Base-by-base conservation (phyloP, 164 flowering plant species). In the Macadamia integrifolia region DNA sequence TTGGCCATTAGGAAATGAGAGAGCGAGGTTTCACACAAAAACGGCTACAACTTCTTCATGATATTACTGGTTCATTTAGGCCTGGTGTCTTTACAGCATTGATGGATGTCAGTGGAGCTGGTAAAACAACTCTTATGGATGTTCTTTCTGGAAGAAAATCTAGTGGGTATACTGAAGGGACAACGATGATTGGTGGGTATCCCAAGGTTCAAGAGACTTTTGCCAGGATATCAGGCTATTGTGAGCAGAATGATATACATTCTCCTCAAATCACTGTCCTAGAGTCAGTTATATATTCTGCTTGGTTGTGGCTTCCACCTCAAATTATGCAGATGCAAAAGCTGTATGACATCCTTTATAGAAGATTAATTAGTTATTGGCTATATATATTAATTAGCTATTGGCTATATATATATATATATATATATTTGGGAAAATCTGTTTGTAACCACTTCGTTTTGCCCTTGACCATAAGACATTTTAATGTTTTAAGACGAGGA, bases 31-130 rank as follows among this genome's bases (percentile, higher is more conserved):
- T 80, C 62, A 52, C 74, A 7, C 61, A 82, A 68, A 88, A 81
- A 73, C 84, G 75, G 64, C 82, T 92, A 60, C 86, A 80, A 58
- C 91, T 92, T 69, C 89, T 92, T 48, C 55, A 55, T 43, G 87
- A 86, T 69, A 76, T 90, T 42, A 87, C 90, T 0, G 93, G 93
- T 11, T 71, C 88, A 63, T 85, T 87, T 31, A 79, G 85, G 71
- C 94, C 97, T 64, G 93, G 97, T 35, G 76, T 88, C 72, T 87
- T 91, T 55, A 86, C 95, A 60, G 95, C 97, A 64, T 68, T 91
- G 67, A 86, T 91, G 92, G 94, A 94, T 67, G 88, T 84, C n/a
- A 88, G 88, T 78, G 93, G 93, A 69, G 93, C 92, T 66, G 97
- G 94, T 56, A 88, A 89, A 77, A 87, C 93, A 32, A 92, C 97